phyloP scores from a whole-genome alignment of 2,329 filamentous ascomycete species.

The Tympanopsis confertula region DNA sequence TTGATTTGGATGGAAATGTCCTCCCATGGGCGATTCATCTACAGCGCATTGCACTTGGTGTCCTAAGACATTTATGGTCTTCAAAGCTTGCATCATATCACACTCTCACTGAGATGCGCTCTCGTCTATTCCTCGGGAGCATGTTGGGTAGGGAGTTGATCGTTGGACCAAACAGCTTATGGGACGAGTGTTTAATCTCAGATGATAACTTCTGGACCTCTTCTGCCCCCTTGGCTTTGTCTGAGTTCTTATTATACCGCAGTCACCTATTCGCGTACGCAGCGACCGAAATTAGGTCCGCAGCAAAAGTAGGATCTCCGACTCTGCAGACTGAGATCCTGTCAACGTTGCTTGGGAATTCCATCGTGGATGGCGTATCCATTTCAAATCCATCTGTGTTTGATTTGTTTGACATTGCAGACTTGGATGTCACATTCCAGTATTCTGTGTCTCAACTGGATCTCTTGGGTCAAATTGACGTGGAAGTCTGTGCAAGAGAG shows the following conservation, averaged over 20 bases:
- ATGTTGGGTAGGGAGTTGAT: constrained; percentile 34
- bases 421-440: constrained; percentile 35
- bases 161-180: constrained; percentile 35
- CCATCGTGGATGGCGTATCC: constrained; percentile 33
- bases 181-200: constrained; percentile 33
- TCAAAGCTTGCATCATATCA: constrained; percentile 42
- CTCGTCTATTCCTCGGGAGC: constrained; percentile 35
- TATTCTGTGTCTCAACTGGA: constrained; percentile 23
- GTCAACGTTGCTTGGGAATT: constrained; percentile 39
- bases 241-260: constrained; percentile 43
- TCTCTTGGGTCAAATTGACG: constrained; percentile 33
- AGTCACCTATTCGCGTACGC: constrained; percentile 45
- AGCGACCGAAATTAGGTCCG: constrained; percentile 40
- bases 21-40: constrained; percentile 31
- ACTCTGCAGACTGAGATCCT: constrained; percentile 29
- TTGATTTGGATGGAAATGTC: constrained; percentile 26
- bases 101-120: constrained; percentile 42
- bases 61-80: constrained; percentile 44
- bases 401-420: constrained; percentile 53
- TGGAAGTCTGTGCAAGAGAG: constrained; percentile 32
- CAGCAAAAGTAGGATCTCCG: constrained; percentile 33
- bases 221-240: constrained; percentile 35
- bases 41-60: constrained; percentile 28
- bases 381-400: constrained; percentile 41
- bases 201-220: constrained; percentile 38